Evolutionary conservation across 1,139 yeast species (phyloP), one percentile per base, ranked within the genome.

Genomic region (Scheffersomyces lignicola): DNA sequence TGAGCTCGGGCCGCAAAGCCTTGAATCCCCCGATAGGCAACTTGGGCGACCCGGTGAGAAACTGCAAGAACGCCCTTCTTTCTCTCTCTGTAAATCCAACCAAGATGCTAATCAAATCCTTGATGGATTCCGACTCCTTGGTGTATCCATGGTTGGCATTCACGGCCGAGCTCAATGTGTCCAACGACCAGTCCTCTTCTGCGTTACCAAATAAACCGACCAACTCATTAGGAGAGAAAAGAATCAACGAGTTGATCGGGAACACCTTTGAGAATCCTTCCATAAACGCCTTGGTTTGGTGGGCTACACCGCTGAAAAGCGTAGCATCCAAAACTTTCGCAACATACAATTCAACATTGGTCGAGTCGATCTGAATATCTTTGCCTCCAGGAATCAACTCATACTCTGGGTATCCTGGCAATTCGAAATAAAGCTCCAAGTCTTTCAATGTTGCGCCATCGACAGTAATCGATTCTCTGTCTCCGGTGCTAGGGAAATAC

Each of bases 11-110:
- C 32, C 76, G 72, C 38, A 92, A 66, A 1, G 87, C 76, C 49
- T 83, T 84, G 65, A 92, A 92, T 0, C 98, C 98, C 0, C 97
- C 98, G 49, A 89, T 77, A 1, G 98, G 98, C 33, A 92, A 62
- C 46, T 83, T 86, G 3, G 97, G 97, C 3, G 96, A 80, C 0
- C 98, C 98, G 0, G 98, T 92, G 43, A 90, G 67, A 56, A 92
- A 92, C 56, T 88, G 96, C 33, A 89, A 62, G 51, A 92, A 90
- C 24, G 72, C 62, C 32, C 97, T 71, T 43, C 84, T 78, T 43
- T 89, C 84, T 4, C 51, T 51, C 8, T 59, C 39, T 18, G 55
- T 41, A 43, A 89, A 83, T 5, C 64, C 63, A 3, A 76, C 56
- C 73, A 92, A 67, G 1, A 87, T 71, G 22, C 69, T 66, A 20